Conservation (phyloP, 208 protist genomes). For the Trichomonas gallinae region DNA sequence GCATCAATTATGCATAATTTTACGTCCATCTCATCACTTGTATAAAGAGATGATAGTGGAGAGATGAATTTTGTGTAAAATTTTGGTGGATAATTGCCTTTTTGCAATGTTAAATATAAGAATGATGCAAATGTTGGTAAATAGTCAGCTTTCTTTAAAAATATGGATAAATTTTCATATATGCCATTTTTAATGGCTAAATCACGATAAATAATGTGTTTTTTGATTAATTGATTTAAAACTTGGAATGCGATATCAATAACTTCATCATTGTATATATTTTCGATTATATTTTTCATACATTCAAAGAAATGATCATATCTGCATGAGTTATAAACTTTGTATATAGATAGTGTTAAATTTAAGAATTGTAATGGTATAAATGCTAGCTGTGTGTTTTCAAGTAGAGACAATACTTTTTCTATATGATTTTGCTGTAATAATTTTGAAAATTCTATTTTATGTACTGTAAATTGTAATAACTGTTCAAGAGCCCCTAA, state of each 20-base stretch:
- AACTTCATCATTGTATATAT: background rate
- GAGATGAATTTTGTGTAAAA: background rate
- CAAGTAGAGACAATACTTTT: background rate
- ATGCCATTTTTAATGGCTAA: background rate
- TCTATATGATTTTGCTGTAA: background rate
- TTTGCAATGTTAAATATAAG: background rate
- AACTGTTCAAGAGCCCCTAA: background rate
- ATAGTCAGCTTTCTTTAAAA: background rate
- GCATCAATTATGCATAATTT: background rate
- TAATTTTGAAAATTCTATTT: background rate
- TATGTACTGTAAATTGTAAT: background rate
- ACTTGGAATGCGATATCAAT: background rate
- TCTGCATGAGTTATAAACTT: background rate
- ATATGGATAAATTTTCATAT: background rate
- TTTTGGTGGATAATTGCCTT: background rate
- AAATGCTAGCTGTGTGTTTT: background rate
- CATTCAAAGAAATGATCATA: background rate
- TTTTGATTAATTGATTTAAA: background rate
- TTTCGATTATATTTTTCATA: background rate
- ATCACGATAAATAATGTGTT: background rate
- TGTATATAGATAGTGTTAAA: background rate
- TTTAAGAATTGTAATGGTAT: background rate
- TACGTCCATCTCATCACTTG: background rate
- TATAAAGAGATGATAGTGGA: background rate
- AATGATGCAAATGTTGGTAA: background rate